A percentile compares a stretch with the other conserved stretches of the same genome.
These are phyloP conservation scores for Lumnitzera littorea DNA, from an alignment of 345 rosid species.

Conservation along the genomic window DNA sequence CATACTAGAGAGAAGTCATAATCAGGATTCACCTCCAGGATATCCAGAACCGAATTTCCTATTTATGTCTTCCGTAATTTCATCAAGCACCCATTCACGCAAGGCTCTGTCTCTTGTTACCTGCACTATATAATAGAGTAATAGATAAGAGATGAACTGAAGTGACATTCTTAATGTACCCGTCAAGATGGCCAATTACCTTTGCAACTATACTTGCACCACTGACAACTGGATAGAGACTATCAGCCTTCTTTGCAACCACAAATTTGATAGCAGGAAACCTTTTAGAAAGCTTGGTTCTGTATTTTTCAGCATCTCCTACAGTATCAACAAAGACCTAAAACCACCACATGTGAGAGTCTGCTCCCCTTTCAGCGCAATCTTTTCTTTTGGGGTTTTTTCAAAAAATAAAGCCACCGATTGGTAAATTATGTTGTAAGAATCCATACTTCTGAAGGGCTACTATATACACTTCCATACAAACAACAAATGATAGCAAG, in stretches of 20 bases:
- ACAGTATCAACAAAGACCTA: constrained; percentile 92
- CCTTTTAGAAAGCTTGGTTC: constrained; percentile 64
- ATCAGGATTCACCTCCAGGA: constrained; percentile 65
- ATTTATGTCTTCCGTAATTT: constrained; percentile 59
- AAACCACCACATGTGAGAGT: too few relatives aligned
- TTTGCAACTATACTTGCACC: constrained; percentile 99
- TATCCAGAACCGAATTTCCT: constrained; percentile 93
- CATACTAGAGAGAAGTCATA: neutral
- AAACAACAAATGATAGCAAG: too few relatives aligned
- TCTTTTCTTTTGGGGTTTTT: too few relatives aligned
- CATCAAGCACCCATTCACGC: constrained; percentile 74
- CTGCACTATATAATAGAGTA: constrained; percentile 23
- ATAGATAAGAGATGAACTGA: neutral
- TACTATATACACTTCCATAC: too few relatives aligned
- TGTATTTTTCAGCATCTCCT: constrained; percentile 90
- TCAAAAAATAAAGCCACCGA: too few relatives aligned
- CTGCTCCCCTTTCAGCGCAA: too few relatives aligned
- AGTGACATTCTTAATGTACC: neutral
- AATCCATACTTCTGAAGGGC: too few relatives aligned
- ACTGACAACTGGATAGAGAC: constrained; percentile 89
- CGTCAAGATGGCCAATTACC: constrained; percentile 29
- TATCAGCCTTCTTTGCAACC: constrained; percentile 96
- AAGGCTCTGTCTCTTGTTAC: constrained; percentile 91
- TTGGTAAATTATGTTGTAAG: too few relatives aligned
- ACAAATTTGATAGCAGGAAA: constrained; percentile 77